phyloP scores from a whole-genome alignment of 257 asterid species.

The Solanum tacnaense region DNA sequence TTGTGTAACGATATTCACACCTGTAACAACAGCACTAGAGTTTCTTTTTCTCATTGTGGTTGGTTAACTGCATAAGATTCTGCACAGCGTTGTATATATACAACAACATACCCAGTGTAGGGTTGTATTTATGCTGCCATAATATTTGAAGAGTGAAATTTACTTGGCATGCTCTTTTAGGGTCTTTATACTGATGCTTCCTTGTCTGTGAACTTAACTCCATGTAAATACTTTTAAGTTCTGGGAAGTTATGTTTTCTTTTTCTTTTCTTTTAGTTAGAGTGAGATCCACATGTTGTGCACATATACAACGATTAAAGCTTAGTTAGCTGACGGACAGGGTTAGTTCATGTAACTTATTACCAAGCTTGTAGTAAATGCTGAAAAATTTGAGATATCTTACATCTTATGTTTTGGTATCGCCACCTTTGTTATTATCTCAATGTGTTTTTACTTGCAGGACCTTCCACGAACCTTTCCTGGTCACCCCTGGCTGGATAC shows the following conservation, averaged over 20 bases:
- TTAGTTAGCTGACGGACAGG: not conserved
- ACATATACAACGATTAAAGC: not conserved
- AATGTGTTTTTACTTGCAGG: constrained; percentile 32
- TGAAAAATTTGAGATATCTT: not conserved
- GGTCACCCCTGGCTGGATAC: constrained; percentile 99
- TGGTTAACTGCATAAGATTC: not conserved
- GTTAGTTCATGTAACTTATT: not conserved
- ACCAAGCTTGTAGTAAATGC: not conserved
- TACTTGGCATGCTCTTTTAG: not conserved
- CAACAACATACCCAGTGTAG: not conserved
- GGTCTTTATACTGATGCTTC: not conserved
- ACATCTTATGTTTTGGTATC: not conserved
- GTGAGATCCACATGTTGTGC: not conserved
- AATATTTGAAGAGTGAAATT: not conserved
- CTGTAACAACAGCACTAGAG: not conserved
- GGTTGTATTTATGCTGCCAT: not conserved
- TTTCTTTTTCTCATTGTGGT: not conserved
- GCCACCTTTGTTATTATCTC: not conserved
- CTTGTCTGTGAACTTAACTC: not conserved
- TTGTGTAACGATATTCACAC: not conserved
- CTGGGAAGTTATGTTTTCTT: not conserved
- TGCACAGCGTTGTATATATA: not conserved
- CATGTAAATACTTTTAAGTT: not conserved
- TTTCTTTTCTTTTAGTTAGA: not conserved
- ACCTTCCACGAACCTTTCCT: constrained; percentile 93